Base-by-base conservation (phyloP, 2,329 filamentous ascomycete genomes). In the Clonostachys sp. region DNA sequence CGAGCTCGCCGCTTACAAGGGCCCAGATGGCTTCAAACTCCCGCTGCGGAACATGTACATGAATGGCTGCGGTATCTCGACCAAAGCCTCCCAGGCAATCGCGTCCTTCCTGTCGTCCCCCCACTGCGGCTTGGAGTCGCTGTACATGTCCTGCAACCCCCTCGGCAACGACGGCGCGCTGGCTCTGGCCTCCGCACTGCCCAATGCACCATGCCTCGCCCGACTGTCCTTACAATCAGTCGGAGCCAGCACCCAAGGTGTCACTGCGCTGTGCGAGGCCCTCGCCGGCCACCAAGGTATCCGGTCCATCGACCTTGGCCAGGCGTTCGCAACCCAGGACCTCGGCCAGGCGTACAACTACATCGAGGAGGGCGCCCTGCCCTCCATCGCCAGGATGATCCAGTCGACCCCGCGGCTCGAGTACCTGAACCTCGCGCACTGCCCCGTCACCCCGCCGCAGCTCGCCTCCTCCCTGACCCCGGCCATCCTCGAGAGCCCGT, bases 271-370 rank as follows among this genome's bases (percentile, higher is more conserved):
- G 39, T 70, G 67, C 54, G 51, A 61, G 36, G 63, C 67, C 18
- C 51, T 72, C 47, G 51, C 53, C 16, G 51, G 56, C 16, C 63
- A 72, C 53, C 55, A 64, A 9, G 51, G 54, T 34, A 57, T 76
- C 17, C 61, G 59, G 12, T 59, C 58, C 17, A 53, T 77, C 12
- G 71, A 75, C 50, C 49, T 77, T 5, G 69, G 71, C 14, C 73
- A 76, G 54, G 66, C 65, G 17, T 75, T 67, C 54, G 65, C 67
- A n/a, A 77, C 73, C 12, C 54, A 66, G 33, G 73, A 76, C 49
- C 65, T 74, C 2, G 60, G 60, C 33, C 64, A 67, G 55, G 68
- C 68, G 30, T 76, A 71, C 60, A 77, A 77, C 50, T 76, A 66
- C 57, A 61, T 77, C 40, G 66, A 68, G 30, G 69, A 73, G 48